phyloP scores from a whole-genome alignment of 352 stramenopile species.

The Heterotrichella gracilis region DNA sequence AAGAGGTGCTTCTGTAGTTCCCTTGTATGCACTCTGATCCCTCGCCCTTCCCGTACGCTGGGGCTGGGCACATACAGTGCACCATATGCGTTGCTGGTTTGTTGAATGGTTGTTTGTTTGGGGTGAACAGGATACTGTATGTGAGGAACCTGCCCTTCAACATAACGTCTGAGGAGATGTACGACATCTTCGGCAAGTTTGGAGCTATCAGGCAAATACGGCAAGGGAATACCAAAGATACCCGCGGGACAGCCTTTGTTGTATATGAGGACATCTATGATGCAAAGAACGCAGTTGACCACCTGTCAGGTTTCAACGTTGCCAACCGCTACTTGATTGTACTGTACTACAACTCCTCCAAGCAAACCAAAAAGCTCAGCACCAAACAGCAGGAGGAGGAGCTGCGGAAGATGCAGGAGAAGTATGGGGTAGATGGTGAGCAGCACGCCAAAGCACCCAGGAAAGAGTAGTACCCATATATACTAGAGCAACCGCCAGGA shows the following conservation, averaged over 20 bases:
- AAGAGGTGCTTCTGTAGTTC: not conserved
- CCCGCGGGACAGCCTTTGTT: conserved; percentile 80
- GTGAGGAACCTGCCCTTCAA: conserved; percentile 94
- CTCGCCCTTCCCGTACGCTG: not conserved
- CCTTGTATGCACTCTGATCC: not conserved
- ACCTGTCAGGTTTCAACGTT: conserved; percentile 94
- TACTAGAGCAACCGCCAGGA: too few relatives aligned
- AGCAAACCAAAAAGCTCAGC: conserved; percentile 42
- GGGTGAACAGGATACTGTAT: conserved; percentile 85
- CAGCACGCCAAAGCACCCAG: too few relatives aligned
- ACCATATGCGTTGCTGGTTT: too few relatives aligned
- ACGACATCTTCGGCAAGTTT: conserved; percentile 99
- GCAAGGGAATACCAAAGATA: conserved; percentile 62
- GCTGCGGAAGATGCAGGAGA: conserved; percentile 23
- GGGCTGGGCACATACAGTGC: not conserved
- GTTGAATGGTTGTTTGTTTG: too few relatives aligned
- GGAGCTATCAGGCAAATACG: conserved; percentile 85
- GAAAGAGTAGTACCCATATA: too few relatives aligned
- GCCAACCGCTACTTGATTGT: conserved; percentile 86
- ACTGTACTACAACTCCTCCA: conserved; percentile 96
- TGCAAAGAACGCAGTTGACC: conserved; percentile 86
- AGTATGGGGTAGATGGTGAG: too few relatives aligned
- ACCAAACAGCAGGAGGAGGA: conserved; percentile 30
- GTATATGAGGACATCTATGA: conserved; percentile 97
- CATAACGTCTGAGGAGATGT: conserved; percentile 86